A percentile compares a stretch with the other conserved stretches of the same genome.
Conservation (phyloP, 805 yeast genomes). For the Candida ortonii region DNA sequence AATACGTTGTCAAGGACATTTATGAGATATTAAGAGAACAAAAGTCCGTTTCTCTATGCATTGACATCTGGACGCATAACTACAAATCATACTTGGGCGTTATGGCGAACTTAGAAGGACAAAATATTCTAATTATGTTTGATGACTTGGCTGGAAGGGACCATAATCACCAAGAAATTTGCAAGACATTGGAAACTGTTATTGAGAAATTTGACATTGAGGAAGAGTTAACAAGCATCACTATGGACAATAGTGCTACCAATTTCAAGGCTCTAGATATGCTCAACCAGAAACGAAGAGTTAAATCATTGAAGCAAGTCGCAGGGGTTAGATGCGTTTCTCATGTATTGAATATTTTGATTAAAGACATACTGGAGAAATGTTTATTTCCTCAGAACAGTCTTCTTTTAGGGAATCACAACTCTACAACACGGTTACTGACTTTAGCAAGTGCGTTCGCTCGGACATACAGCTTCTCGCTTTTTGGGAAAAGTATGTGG, state of each 20-base stretch:
- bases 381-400: background rate
- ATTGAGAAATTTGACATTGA: background rate
- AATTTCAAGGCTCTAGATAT: background rate
- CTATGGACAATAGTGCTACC: constrained; percentile 1
- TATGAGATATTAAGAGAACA: background rate
- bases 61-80: constrained; percentile 1
- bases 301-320: background rate
- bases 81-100: background rate
- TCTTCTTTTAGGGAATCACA: background rate
- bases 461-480: background rate
- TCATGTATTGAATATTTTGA: constrained; percentile 1
- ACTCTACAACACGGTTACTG: background rate
- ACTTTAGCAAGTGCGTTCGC: constrained; percentile 1
- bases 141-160: background rate
- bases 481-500: background rate
- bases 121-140: background rate
- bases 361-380: background rate
- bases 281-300: background rate
- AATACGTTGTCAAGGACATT: background rate
- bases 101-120: constrained; percentile 1
- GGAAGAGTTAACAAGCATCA: constrained; percentile 1
- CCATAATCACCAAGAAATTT: no score
- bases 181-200: background rate
- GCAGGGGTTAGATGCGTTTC: constrained; percentile 1
- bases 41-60: constrained; percentile 1